Percentiles rank a stretch among this genome's conserved stretches.
Conservation (phyloP, 163 green algal genomes). For the Smithsoniella earleae region DNA sequence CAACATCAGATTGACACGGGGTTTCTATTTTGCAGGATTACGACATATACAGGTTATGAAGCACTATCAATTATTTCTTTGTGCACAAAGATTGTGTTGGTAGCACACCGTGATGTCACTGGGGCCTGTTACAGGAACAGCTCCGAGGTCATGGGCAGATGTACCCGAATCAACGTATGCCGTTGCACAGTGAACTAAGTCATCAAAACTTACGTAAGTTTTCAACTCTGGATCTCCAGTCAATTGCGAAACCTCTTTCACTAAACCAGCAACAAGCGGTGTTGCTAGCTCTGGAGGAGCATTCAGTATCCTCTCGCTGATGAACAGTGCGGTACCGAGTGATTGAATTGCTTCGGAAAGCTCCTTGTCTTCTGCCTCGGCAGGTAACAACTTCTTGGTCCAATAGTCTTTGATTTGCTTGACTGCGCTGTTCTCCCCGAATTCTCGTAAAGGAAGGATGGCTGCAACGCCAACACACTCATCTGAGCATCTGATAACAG, state of each 20-base stretch:
- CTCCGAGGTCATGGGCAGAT: slow-evolving; percentile 18
- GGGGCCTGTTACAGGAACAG: slow-evolving; percentile 10
- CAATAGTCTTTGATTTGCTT: not conserved
- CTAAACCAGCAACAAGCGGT: slow-evolving; percentile 6
- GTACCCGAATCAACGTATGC: slow-evolving; percentile 19
- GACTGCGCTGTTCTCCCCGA: not conserved
- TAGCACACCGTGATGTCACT: too few relatives aligned
- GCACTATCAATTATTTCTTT: too few relatives aligned
- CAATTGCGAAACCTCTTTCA: not conserved
- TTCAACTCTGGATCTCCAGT: not conserved
- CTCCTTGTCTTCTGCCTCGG: slow-evolving; percentile 1
- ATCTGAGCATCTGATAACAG: not conserved
- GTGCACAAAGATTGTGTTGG: too few relatives aligned
- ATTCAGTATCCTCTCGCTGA: slow-evolving; percentile 20
- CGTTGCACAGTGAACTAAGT: not conserved
- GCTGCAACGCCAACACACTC: slow-evolving; percentile 16
- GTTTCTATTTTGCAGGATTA: too few relatives aligned
- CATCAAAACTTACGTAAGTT: not conserved
- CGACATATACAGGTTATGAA: too few relatives aligned
- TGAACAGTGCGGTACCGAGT: not conserved
- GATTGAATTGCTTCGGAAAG: not conserved
- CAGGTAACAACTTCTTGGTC: not conserved
- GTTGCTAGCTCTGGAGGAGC: slow-evolving; percentile 7
- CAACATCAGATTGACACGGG: too few relatives aligned
- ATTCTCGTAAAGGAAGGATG: slow-evolving; percentile 1